Evolutionary conservation across 208 protist genomes (phyloP).

Genomic region (Leishmania aethiopica): DNA sequence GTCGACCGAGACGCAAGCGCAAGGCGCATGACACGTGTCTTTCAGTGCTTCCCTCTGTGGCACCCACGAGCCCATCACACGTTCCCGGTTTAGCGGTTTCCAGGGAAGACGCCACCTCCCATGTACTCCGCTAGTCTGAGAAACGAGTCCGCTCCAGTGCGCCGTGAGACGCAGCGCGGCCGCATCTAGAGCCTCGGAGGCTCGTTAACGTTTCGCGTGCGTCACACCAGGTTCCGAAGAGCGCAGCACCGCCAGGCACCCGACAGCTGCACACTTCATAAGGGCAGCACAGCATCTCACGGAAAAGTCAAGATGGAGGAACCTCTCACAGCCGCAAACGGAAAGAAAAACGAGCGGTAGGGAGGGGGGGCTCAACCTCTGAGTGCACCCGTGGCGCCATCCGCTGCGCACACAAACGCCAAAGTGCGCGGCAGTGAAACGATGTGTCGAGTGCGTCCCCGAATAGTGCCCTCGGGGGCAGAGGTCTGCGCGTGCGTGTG

Average conservation of each 20-base stretch:
- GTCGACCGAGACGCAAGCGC: not conserved
- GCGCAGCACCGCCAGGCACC: not conserved
- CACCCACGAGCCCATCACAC: not conserved
- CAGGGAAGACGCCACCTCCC: not conserved
- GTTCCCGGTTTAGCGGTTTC: not conserved
- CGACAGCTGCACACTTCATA: not conserved
- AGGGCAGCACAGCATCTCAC: not conserved
- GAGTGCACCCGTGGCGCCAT: not conserved
- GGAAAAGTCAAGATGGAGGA: not conserved
- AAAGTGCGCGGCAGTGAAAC: not conserved
- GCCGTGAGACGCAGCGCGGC: not conserved
- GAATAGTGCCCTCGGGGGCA: not conserved
- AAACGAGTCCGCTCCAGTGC: not conserved
- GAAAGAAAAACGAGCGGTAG: not conserved
- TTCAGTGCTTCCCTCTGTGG: not conserved
- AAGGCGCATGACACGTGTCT: not conserved
- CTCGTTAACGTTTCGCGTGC: not conserved
- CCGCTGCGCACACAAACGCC: not conserved
- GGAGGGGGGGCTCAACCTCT: not conserved
- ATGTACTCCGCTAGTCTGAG: not conserved
- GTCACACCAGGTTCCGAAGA: not conserved
- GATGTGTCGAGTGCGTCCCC: not conserved
- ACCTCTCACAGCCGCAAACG: not conserved
- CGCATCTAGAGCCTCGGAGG: not conserved
- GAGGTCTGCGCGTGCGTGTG: not conserved